Evolutionary conservation across 768 basidiomycete species (phyloP).

Genomic region (Mycena amicta): DNA sequence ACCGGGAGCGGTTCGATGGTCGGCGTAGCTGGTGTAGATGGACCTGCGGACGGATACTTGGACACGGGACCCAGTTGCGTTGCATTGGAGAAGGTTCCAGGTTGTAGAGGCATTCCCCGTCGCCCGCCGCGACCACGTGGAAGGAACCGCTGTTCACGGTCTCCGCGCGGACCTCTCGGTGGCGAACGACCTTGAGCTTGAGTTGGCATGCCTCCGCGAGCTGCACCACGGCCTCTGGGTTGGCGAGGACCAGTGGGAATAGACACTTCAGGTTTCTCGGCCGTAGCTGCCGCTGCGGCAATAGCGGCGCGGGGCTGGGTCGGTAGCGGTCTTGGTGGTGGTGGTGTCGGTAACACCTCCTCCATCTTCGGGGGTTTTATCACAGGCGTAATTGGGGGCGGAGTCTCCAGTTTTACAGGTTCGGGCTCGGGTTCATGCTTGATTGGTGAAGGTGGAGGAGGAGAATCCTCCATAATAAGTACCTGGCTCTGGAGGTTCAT

Average conservation of each 20-base stretch:
- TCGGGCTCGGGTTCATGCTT: constrained; percentile 3
- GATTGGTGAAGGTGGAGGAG: background rate
- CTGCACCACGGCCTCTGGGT: background rate
- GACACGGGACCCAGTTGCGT: constrained; percentile 5
- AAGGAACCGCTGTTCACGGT: constrained; percentile 4
- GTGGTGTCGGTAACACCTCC: constrained; percentile 27
- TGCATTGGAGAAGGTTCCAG: constrained; percentile 9
- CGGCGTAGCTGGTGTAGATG: constrained; percentile 5
- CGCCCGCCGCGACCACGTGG: constrained; percentile 6
- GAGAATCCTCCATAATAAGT: constrained; percentile 13
- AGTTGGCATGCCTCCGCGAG: too few species aligned
- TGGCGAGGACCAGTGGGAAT: background rate
- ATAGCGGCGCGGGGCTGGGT: constrained; percentile 13
- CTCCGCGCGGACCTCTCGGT: constrained; percentile 6
- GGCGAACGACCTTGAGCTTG: background rate
- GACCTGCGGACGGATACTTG: constrained; percentile 10
- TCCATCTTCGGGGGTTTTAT: constrained; percentile 4
- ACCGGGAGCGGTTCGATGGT: constrained; percentile 4
- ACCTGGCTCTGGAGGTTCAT: constrained; percentile 9
- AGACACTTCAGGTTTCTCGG: background rate
- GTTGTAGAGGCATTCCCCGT: constrained; percentile 14
- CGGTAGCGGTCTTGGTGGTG: constrained; percentile 20
- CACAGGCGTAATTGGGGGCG: background rate
- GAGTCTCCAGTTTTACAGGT: background rate
- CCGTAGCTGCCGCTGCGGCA: background rate